Evolutionary conservation across 2,329 filamentous ascomycete species (phyloP).

Genomic region (Purpureocillium takamizusanense): DNA sequence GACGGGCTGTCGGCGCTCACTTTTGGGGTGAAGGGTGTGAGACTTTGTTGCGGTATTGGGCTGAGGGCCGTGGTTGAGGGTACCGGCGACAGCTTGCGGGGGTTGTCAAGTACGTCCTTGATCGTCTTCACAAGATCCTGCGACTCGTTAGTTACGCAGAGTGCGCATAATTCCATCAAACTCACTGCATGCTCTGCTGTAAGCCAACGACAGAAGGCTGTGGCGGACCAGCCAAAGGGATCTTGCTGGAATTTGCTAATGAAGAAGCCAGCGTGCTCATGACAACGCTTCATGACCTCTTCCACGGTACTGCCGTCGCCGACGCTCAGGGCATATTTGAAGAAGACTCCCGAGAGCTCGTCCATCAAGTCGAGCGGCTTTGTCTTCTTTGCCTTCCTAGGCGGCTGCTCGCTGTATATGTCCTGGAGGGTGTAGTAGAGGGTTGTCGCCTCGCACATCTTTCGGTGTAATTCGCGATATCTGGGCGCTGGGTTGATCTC

Average conservation of each 20-base stretch:
- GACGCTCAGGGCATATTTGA: conserved; percentile 36
- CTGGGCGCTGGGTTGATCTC: conserved; percentile 49
- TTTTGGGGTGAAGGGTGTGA: conserved; percentile 1
- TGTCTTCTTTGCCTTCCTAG: conserved; percentile 18
- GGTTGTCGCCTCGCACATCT: conserved; percentile 54
- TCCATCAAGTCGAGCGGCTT: conserved; percentile 19
- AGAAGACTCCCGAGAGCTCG: conserved; percentile 20
- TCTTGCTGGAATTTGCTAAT: conserved; percentile 40
- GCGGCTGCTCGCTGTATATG: conserved; percentile 34
- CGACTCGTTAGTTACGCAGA: conserved; percentile 1
- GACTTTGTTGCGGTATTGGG: conserved; percentile 6
- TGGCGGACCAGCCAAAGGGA: conserved; percentile 31
- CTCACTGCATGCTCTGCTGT: conserved; percentile 29
- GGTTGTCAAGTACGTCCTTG: conserved; percentile 12
- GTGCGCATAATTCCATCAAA: background rate
- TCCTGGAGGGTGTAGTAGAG: conserved; percentile 56
- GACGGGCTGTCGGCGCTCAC: no score
- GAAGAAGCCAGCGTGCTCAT: conserved; percentile 41
- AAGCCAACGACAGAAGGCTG: conserved; percentile 41
- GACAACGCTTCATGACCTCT: conserved; percentile 37
- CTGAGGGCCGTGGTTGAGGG: conserved; percentile 10
- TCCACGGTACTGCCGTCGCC: conserved; percentile 43
- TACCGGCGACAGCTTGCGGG: conserved; percentile 8
- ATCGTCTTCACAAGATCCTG: conserved; percentile 18
- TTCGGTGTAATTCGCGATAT: conserved; percentile 47